These are phyloP conservation scores for Rhytidhysteron rufulum DNA, from an alignment of 2,329 filamentous ascomycete species.

Conservation along the genomic window DNA sequence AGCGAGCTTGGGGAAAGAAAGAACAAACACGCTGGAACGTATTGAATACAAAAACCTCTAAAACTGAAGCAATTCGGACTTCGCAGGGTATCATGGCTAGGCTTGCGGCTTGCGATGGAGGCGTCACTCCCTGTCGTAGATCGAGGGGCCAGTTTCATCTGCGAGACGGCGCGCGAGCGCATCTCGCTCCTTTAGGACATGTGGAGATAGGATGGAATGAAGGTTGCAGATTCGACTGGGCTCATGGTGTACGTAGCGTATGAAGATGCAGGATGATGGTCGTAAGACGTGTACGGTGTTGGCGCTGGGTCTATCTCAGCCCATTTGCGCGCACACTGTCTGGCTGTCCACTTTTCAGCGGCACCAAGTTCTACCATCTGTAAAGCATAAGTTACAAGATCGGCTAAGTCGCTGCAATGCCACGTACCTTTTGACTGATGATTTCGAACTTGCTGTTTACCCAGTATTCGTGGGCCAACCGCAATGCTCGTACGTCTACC, in stretches of 20 bases:
- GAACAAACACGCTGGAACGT: not conserved
- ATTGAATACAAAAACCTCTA: not conserved
- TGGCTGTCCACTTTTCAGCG: conserved; percentile 49
- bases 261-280: conserved; percentile 27
- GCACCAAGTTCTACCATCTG: conserved; percentile 52
- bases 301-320: conserved; percentile 40
- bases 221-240: conserved; percentile 28
- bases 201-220: conserved; percentile 30
- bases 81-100: not conserved
- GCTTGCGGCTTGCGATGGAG: not conserved
- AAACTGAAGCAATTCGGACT: conserved; percentile 1
- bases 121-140: not conserved
- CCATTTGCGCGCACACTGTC: conserved; percentile 51
- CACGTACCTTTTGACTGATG: conserved; percentile 46
- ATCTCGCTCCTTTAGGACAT: conserved; percentile 14
- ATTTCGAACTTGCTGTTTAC: conserved; percentile 53
- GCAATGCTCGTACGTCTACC: conserved; percentile 47
- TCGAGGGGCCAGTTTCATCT: not conserved
- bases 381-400: too few relatives aligned
- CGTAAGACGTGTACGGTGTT: conserved; percentile 30
- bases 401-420: too few relatives aligned
- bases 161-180: not conserved
- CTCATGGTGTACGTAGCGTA: conserved; percentile 35
- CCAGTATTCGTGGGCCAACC: conserved; percentile 51
- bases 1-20: not conserved